Evolutionary conservation across 2,329 filamentous ascomycete genomes (phyloP).

Genomic region (Lasiodiplodia theobromae): DNA sequence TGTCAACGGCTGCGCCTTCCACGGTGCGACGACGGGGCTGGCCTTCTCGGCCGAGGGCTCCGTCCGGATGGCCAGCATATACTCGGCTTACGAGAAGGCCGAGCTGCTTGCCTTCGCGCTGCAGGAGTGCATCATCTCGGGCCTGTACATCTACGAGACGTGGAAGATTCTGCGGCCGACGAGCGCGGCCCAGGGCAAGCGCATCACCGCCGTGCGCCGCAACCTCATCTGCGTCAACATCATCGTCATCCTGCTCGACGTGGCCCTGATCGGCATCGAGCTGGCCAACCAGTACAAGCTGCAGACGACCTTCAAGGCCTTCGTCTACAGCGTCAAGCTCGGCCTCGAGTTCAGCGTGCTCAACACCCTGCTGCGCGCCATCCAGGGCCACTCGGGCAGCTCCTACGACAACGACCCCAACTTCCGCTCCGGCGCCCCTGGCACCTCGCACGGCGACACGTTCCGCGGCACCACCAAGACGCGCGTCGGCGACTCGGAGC

Average conservation of each 20-base stretch:
- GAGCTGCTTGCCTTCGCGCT: constrained; percentile 54
- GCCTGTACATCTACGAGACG: constrained; percentile 18
- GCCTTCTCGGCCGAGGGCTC: constrained; percentile 59
- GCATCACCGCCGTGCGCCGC: constrained; percentile 38
- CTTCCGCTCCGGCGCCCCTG: background rate
- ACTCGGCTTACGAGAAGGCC: constrained; percentile 53
- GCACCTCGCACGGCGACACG: background rate
- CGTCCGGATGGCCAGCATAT: constrained; percentile 44
- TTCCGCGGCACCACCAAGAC: constrained; percentile 15
- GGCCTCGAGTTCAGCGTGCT: constrained; percentile 16
- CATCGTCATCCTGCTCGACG: constrained; percentile 47
- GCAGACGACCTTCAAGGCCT: constrained; percentile 11
- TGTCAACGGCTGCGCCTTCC: constrained; percentile 60
- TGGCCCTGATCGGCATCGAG: constrained; percentile 40
- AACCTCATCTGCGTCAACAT: constrained; percentile 48
- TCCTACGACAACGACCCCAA: constrained; percentile 4
- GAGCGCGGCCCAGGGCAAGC: constrained; percentile 25
- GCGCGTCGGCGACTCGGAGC: background rate
- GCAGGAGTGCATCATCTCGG: constrained; percentile 45
- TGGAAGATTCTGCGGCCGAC: constrained; percentile 10
- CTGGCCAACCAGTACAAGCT: constrained; percentile 16
- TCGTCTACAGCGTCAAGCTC: constrained; percentile 22
- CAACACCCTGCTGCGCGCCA: constrained; percentile 4
- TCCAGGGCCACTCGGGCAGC: background rate
- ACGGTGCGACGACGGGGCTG: constrained; percentile 62